Evolutionary conservation across 1,284 basidiomycete genomes (phyloP).

Genomic region (Laetiporus sulphureus): DNA sequence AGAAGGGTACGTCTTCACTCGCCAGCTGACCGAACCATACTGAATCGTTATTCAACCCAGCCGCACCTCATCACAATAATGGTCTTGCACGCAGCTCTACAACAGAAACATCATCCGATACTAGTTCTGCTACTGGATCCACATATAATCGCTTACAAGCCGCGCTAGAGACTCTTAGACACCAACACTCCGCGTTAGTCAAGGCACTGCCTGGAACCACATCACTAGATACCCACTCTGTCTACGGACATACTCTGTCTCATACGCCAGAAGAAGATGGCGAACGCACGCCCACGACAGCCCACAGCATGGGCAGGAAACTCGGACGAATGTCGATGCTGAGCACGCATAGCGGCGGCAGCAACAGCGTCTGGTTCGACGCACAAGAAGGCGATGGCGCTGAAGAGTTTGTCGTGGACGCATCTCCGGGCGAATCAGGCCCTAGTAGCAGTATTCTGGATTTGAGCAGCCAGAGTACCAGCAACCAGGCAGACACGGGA

Average conservation of each 20-base stretch:
- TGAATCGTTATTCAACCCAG: neutral
- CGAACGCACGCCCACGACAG: constrained; percentile 21
- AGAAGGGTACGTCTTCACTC: constrained; percentile 20
- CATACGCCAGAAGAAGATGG: constrained; percentile 45
- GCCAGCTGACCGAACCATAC: neutral
- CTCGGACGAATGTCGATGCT: constrained; percentile 43
- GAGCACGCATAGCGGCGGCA: constrained; percentile 51
- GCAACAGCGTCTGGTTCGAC: constrained; percentile 64
- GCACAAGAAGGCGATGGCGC: constrained; percentile 54
- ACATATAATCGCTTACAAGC: constrained; percentile 36
- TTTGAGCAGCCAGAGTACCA: constrained; percentile 32
- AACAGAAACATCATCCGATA: neutral
- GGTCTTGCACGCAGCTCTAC: constrained; percentile 1
- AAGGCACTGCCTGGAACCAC: constrained; percentile 36
- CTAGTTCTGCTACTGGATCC: constrained; percentile 12
- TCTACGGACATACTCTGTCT: constrained; percentile 37
- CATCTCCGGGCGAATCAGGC: constrained; percentile 35
- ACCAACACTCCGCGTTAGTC: constrained; percentile 48
- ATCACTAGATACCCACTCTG: constrained; percentile 30
- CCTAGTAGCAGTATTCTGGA: constrained; percentile 32
- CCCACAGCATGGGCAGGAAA: constrained; percentile 29
- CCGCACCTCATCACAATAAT: constrained; percentile 15
- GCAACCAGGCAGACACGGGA: constrained; percentile 9
- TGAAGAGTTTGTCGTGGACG: constrained; percentile 64
- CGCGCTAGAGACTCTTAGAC: constrained; percentile 48